Conservation (phyloP, 2,329 filamentous ascomycete genomes). For the Plectosphaerella sp. region DNA sequence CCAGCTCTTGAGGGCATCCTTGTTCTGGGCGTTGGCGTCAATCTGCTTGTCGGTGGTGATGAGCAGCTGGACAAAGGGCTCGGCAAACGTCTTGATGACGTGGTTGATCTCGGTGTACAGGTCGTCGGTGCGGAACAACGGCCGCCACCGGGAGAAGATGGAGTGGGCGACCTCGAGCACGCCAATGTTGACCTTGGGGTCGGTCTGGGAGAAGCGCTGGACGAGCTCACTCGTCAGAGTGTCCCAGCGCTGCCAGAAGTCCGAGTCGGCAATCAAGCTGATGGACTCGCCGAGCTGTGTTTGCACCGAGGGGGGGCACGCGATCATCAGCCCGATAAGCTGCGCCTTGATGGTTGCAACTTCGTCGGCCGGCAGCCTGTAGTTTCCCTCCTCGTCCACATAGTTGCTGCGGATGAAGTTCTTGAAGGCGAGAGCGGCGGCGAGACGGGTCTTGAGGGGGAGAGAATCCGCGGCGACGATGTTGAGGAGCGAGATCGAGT, state of each 20-base stretch:
- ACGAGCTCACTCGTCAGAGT: conserved; percentile 92
- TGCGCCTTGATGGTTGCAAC: conserved; percentile 90
- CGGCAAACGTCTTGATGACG: conserved; percentile 79
- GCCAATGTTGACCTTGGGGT: conserved; percentile 83
- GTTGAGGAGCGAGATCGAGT: conserved; percentile 82
- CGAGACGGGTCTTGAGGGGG: conserved; percentile 74
- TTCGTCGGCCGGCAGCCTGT: conserved; percentile 80
- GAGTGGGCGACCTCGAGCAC: conserved; percentile 97
- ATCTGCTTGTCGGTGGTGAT: conserved; percentile 69
- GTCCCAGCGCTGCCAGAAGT: conserved; percentile 95
- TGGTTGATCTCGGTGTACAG: conserved; percentile 96
- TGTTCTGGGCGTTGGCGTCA: conserved; percentile 70
- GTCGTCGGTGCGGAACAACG: conserved; percentile 86
- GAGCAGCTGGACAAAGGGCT: conserved; percentile 77
- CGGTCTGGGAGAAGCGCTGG: conserved; percentile 74
- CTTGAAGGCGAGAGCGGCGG: conserved; percentile 93
- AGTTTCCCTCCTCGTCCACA: conserved; percentile 90
- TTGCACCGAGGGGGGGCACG: conserved; percentile 81
- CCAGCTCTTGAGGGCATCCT: conserved; percentile 67
- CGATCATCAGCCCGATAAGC: conserved; percentile 94
- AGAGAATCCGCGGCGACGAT: conserved; percentile 76
- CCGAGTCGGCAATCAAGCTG: conserved; percentile 94
- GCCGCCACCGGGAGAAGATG: conserved; percentile 94
- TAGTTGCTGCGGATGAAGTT: conserved; percentile 96
- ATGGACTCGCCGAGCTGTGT: conserved; percentile 94